phyloP scores from a whole-genome alignment of 2,329 filamentous ascomycete species.

The Zymoseptoria tritici region DNA sequence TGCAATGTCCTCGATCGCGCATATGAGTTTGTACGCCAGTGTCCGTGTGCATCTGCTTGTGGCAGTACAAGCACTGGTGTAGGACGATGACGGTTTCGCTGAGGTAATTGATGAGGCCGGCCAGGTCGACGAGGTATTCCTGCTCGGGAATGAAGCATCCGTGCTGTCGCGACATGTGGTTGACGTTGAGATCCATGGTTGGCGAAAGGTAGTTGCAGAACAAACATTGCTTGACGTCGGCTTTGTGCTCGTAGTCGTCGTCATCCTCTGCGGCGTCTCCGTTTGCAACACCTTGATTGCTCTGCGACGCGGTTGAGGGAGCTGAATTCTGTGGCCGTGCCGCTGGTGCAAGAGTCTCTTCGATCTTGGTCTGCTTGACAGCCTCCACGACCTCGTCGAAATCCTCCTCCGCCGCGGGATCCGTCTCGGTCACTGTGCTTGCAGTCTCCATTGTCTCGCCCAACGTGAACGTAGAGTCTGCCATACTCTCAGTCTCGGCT shows the following conservation, averaged over 20 bases:
- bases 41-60: constrained; percentile 69
- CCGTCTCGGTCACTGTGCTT: constrained; percentile 36
- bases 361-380: constrained; percentile 58
- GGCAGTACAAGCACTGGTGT: constrained; percentile 81
- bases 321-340: constrained; percentile 37
- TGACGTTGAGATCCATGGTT: constrained; percentile 64
- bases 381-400: constrained; percentile 71
- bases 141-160: constrained; percentile 95
- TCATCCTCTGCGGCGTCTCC: constrained; percentile 25
- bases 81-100: constrained; percentile 71
- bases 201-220: constrained; percentile 89
- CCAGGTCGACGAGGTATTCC: constrained; percentile 70
- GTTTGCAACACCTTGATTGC: constrained; percentile 33
- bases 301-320: constrained; percentile 29
- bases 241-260: constrained; percentile 30
- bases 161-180: constrained; percentile 88
- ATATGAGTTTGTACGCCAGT: constrained; percentile 90
- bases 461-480: constrained; percentile 86
- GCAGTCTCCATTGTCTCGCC: constrained; percentile 64
- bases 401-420: constrained; percentile 56
- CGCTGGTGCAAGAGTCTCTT: constrained; percentile 29
- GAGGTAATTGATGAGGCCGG: constrained; percentile 72
- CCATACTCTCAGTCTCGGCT: constrained; percentile 57
- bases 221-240: constrained; percentile 55
- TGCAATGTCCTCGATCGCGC: constrained; percentile 94